phyloP scores from a whole-genome alignment of 2,329 filamentous ascomycete species.

The Peltaster fructicola region DNA sequence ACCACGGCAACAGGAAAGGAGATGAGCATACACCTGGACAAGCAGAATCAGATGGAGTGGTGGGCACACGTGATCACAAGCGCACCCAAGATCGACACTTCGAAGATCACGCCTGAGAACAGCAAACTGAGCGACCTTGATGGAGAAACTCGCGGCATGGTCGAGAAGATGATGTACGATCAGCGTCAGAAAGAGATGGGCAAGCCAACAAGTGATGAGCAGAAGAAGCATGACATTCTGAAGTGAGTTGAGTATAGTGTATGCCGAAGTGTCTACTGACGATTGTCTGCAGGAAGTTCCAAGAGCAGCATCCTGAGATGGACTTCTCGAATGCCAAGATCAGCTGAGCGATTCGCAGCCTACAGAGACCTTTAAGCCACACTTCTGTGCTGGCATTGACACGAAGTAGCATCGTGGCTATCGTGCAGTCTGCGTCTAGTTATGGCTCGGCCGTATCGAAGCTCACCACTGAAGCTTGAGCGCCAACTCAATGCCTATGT shows the following conservation, averaged over 20 bases:
- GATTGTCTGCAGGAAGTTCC: constrained; percentile 46
- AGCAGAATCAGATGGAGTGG: constrained; percentile 95
- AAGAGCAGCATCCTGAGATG: constrained; percentile 60
- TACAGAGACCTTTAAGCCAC: too few relatives aligned
- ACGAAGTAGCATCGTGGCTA: too few relatives aligned
- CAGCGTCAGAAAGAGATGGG: constrained; percentile 93
- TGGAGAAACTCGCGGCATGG: constrained; percentile 87
- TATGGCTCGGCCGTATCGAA: too few relatives aligned
- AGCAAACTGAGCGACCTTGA: constrained; percentile 84
- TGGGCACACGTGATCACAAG: constrained; percentile 80
- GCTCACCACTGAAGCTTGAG: too few relatives aligned
- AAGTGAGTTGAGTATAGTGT: constrained; percentile 24
- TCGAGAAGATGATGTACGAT: constrained; percentile 99
- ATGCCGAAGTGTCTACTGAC: constrained; percentile 1
- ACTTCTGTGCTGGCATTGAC: too few relatives aligned
- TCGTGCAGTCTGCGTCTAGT: too few relatives aligned
- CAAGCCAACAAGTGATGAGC: constrained; percentile 76
- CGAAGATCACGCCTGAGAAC: constrained; percentile 86
- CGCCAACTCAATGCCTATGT: too few relatives aligned
- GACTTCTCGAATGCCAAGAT: constrained; percentile 51
- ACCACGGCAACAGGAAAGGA: constrained; percentile 49
- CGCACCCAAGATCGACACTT: constrained; percentile 84
- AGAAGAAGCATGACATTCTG: constrained; percentile 85
- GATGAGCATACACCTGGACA: constrained; percentile 80
- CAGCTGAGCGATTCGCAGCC: constrained; percentile 9